These are phyloP conservation scores for Phytopythium ostracodes DNA, from an alignment of 352 stramenopile genomes.

Conservation along the genomic window DNA sequence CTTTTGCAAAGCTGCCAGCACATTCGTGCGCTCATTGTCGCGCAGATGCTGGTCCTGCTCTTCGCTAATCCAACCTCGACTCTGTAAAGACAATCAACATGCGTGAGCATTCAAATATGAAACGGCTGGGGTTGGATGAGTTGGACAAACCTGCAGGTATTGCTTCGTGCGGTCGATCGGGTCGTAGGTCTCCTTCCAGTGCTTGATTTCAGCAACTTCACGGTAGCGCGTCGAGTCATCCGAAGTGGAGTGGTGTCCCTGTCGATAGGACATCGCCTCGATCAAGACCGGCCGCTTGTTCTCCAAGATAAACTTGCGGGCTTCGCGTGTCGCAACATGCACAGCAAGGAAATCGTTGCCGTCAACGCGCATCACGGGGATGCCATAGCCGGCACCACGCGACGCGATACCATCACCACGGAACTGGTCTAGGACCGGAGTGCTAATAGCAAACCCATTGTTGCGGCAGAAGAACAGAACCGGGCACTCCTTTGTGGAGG, in stretches of 20 bases:
- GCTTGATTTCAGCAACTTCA: constrained; percentile 89
- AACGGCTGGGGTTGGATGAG: neutral
- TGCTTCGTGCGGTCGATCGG: constrained; percentile 90
- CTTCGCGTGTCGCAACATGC: constrained; percentile 87
- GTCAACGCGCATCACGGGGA: constrained; percentile 96
- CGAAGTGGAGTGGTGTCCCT: constrained; percentile 97
- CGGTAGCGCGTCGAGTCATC: constrained; percentile 98
- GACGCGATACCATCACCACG: constrained; percentile 96
- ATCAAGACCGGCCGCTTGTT: constrained; percentile 93
- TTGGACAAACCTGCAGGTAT: constrained; percentile 80
- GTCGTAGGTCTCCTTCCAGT: constrained; percentile 86
- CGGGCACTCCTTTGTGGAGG: constrained; percentile 92
- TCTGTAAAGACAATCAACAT: constrained; percentile 21
- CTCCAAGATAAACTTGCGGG: constrained; percentile 88
- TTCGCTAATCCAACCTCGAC: constrained; percentile 86
- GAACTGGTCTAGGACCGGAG: constrained; percentile 95
- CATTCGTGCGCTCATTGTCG: constrained; percentile 87
- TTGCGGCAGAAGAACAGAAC: constrained; percentile 98
- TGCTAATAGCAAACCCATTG: constrained; percentile 99
- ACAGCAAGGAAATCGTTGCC: constrained; percentile 98
- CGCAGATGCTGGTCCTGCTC: constrained; percentile 78
- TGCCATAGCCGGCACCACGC: constrained; percentile 94
- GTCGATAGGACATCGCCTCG: constrained; percentile 98
- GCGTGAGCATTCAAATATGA: neutral
- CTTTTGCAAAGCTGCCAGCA: constrained; percentile 76